Base-by-base conservation (phyloP, 495 filamentous ascomycete species). In the Penicillium nucicola region DNA sequence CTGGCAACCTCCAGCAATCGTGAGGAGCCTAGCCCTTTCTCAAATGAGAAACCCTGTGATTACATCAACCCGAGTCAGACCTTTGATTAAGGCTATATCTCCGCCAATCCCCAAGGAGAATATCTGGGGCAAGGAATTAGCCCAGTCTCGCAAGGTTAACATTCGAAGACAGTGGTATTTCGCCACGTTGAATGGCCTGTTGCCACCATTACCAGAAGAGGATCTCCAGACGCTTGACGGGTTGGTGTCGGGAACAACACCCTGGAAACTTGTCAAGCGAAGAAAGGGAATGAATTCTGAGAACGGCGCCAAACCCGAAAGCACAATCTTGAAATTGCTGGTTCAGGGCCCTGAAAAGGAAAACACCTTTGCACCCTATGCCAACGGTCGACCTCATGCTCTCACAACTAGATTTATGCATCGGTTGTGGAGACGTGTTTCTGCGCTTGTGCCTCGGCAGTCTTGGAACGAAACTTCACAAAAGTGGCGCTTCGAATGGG, bases 161-260 rank as follows among this genome's bases (percentile, higher is more conserved):
- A 82, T 86, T 42, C 67, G 79, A 9, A 76, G 69, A 45, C 74
- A 73, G 46, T 84, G 81, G 74, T 92, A 87, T 69, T 74, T 69
- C 0, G 31, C 54, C 0, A 65, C 81, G 34, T 70, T 88, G 15
- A 61, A 71, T 0, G 76, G 74, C 37, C 57, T 89, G 4, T 64
- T 87, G n/a, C 88, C 91, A 6, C 93, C 93, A 2, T 55, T 97
- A 1, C 84, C 87, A 0, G 53, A 71, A 18, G 52, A 70, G 13
- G 89, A 93, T 50, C 88, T 87, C 73, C 66, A 79, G 20, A 57
- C 75, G 28, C 67, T 98, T 9, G 65, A 76, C 11, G 77, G 72
- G 14, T 56, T 95, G 10, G 74, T 82, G 0, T 56, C 67, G 10
- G 90, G 87, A 1, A 63, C 35, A 43, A 43, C 56, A 3, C 72